Evolutionary conservation across 805 yeast genomes (phyloP).

Genomic region (Metschnikowia picachoensis): DNA sequence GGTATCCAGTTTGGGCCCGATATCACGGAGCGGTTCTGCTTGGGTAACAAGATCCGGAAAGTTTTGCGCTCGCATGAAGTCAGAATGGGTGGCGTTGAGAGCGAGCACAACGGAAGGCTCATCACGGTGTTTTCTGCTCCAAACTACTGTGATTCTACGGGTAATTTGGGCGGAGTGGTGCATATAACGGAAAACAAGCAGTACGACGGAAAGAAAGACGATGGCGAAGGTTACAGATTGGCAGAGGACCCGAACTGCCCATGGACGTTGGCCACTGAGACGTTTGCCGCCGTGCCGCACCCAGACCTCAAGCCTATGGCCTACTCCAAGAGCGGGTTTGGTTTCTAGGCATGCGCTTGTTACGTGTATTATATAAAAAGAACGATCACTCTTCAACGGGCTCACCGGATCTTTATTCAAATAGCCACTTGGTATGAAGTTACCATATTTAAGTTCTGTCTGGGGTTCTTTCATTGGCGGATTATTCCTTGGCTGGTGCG

Average conservation of each 20-base stretch:
- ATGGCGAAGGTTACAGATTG: conserved; percentile 39
- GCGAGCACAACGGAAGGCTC: conserved; percentile 80
- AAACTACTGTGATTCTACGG: conserved; percentile 90
- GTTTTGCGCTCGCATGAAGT: conserved; percentile 95
- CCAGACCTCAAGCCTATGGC: conserved; percentile 96
- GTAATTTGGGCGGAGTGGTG: conserved; percentile 86
- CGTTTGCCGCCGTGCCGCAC: conserved; percentile 81
- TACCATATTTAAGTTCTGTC: too few relatives aligned
- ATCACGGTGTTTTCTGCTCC: conserved; percentile 98
- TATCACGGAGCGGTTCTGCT: conserved; percentile 75
- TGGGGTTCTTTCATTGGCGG: too few relatives aligned
- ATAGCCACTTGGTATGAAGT: too few relatives aligned
- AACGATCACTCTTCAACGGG: too few relatives aligned
- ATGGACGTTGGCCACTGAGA: conserved; percentile 48
- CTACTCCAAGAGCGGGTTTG: conserved; percentile 50
- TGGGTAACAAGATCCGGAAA: conserved; percentile 65
- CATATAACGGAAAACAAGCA: conserved; percentile 52
- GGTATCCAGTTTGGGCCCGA: conserved; percentile 98
- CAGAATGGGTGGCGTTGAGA: conserved; percentile 83
- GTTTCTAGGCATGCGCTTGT: conserved; percentile 22
- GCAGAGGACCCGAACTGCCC: conserved; percentile 39
- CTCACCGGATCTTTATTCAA: too few relatives aligned
- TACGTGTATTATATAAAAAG: neutral
- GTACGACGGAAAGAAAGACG: conserved; percentile 44
- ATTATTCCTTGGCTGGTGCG: too few relatives aligned